Conservation (phyloP, 495 filamentous ascomycete genomes). For the Lineolata rhizophorae region DNA sequence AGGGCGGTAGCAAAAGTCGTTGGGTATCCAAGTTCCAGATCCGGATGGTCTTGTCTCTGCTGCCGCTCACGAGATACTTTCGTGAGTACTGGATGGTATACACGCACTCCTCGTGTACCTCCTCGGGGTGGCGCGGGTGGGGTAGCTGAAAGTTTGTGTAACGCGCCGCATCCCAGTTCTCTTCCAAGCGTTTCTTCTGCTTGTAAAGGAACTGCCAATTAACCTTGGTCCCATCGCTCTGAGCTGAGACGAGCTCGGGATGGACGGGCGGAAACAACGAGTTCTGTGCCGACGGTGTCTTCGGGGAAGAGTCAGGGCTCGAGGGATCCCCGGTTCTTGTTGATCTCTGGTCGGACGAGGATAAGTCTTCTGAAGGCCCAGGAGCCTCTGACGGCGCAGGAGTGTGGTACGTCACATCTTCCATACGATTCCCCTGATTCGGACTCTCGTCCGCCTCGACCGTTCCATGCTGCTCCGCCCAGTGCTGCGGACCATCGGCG, state of each 20-base stretch:
- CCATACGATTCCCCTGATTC: conserved; percentile 7
- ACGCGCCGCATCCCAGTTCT: conserved; percentile 71
- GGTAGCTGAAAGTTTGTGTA: conserved; percentile 79
- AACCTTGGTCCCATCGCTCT: conserved; percentile 22
- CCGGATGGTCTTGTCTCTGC: conserved; percentile 66
- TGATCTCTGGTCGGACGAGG: conserved; percentile 1
- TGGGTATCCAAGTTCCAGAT: conserved; percentile 78
- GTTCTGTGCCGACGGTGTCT: not conserved
- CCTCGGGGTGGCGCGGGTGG: conserved; percentile 54
- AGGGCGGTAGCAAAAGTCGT: conserved; percentile 44
- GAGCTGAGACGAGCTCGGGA: conserved; percentile 11
- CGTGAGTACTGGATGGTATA: conserved; percentile 81
- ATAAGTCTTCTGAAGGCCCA: conserved; percentile 1
- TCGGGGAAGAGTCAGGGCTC: not conserved
- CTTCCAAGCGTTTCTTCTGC: conserved; percentile 62
- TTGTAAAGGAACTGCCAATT: conserved; percentile 82
- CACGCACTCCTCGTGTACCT: conserved; percentile 80
- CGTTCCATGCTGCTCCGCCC: conserved; percentile 19
- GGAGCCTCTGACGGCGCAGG: conserved; percentile 1
- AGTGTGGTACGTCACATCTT: conserved; percentile 8
- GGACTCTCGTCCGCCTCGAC: conserved; percentile 21
- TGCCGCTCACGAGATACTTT: conserved; percentile 80
- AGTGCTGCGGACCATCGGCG: conserved; percentile 6
- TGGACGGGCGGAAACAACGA: conserved; percentile 8
- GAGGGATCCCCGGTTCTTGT: conserved; percentile 2